Evolutionary conservation across 768 basidiomycete genomes (phyloP).

Genomic region (Wakefieldia striispora): DNA sequence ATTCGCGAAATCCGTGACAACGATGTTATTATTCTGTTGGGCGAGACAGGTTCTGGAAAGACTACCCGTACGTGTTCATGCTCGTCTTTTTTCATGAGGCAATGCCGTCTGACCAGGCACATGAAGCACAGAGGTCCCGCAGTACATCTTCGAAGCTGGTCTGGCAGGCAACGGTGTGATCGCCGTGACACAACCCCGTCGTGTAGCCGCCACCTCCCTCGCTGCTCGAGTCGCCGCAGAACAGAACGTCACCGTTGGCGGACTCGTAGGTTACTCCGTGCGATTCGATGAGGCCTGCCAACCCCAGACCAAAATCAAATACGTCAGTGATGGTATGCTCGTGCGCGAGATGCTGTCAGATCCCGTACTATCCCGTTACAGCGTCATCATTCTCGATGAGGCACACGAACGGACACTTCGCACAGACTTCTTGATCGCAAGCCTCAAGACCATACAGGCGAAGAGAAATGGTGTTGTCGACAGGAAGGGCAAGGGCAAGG

Average conservation of each 20-base stretch:
- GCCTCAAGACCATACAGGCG: conserved; percentile 77
- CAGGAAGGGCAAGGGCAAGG: conserved; percentile 45
- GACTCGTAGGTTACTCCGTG: conserved; percentile 88
- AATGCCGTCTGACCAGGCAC: conserved; percentile 18
- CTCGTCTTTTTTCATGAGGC: background rate
- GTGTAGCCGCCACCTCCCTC: conserved; percentile 94
- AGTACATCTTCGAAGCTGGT: conserved; percentile 87
- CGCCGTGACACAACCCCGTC: conserved; percentile 91
- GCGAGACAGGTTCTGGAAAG: conserved; percentile 98
- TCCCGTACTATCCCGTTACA: conserved; percentile 73
- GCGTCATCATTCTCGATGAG: conserved; percentile 90
- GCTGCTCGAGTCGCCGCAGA: conserved; percentile 88
- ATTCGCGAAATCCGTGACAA: conserved; percentile 69
- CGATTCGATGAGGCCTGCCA: conserved; percentile 87
- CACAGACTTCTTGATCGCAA: conserved; percentile 91
- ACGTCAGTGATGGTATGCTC: conserved; percentile 97
- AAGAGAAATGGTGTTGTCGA: conserved; percentile 52
- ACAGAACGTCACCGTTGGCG: conserved; percentile 68
- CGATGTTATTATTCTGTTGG: conserved; percentile 86
- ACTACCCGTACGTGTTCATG: conserved; percentile 81
- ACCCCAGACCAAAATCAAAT: conserved; percentile 83
- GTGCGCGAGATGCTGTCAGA: conserved; percentile 88
- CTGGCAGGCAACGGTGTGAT: conserved; percentile 71
- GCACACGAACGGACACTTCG: conserved; percentile 95
- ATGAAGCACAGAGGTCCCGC: conserved; percentile 80